A percentile compares a stretch with the other conserved stretches of the same genome.
phyloP scores from a whole-genome alignment of 2,329 filamentous ascomycete species.

The Zalaria sp. region DNA sequence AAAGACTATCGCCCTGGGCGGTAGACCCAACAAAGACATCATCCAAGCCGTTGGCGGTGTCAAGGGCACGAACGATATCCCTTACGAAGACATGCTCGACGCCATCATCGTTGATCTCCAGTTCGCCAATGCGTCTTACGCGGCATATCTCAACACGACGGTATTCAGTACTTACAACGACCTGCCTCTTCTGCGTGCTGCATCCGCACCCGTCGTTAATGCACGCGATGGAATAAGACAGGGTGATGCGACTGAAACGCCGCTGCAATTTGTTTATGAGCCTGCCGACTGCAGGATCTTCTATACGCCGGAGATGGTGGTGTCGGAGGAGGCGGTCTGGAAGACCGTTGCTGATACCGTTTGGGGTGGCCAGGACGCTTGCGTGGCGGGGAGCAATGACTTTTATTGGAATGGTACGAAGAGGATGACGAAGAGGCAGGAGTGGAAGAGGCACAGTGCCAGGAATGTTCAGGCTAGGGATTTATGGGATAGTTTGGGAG shows the following conservation, averaged over 20 bases:
- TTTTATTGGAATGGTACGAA: slow-evolving; percentile 1
- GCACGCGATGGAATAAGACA: slow-evolving; percentile 17
- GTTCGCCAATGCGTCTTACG: slow-evolving; percentile 2
- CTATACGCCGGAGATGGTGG: slow-evolving; percentile 36
- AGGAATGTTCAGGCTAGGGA: slow-evolving; percentile 1
- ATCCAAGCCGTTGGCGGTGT: slow-evolving; percentile 32
- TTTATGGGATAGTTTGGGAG: slow-evolving; percentile 2
- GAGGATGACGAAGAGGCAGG: slow-evolving; percentile 1
- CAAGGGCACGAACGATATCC: slow-evolving; percentile 24
- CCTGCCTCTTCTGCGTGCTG: slow-evolving; percentile 12
- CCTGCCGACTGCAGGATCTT: slow-evolving; percentile 37
- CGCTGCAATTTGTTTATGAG: slow-evolving; percentile 36
- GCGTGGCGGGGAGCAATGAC: slow-evolving; percentile 15
- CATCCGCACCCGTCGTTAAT: slow-evolving; percentile 13
- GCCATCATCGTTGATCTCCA: slow-evolving; percentile 10
- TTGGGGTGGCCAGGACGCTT: slow-evolving; percentile 15
- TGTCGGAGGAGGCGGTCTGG: slow-evolving; percentile 34
- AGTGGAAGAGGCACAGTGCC: slow-evolving; percentile 1
- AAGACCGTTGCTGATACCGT: slow-evolving; percentile 22
- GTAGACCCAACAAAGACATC: slow-evolving; percentile 24
- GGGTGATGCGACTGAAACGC: slow-evolving; percentile 22
- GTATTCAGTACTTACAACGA: slow-evolving; percentile 14
- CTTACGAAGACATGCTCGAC: slow-evolving; percentile 11
- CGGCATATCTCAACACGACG: slow-evolving; percentile 11
- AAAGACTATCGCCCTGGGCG: slow-evolving; percentile 28